These are phyloP conservation scores for Mortierella sp. DNA, from an alignment of 371 early-diverging fungal genomes.

Conservation along the genomic window DNA sequence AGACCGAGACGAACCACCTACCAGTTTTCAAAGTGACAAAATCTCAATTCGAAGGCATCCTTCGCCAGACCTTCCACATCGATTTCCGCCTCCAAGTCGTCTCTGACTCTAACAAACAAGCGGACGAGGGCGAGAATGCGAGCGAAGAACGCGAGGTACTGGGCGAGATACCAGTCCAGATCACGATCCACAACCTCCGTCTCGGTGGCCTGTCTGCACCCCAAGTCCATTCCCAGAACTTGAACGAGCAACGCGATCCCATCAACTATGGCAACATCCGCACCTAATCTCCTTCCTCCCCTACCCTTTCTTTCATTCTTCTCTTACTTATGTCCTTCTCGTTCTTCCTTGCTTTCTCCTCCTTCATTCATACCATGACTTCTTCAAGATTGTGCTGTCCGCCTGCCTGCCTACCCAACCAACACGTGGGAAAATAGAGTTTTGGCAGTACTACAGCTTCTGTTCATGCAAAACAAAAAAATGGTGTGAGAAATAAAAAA, in stretches of 20 bases:
- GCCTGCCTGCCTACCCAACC: not conserved
- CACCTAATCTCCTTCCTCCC: not conserved
- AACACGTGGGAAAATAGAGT: not conserved
- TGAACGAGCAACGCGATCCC: constrained; percentile 15
- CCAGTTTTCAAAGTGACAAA: constrained; percentile 9
- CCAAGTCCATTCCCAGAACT: not conserved
- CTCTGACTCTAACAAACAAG: not conserved
- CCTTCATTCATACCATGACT: not conserved
- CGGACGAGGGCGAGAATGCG: not conserved
- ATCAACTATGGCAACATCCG: constrained; percentile 41
- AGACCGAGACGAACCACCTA: not conserved
- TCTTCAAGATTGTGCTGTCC: not conserved
- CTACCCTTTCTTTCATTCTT: not conserved
- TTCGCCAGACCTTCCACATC: constrained; percentile 12
- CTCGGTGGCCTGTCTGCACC: constrained; percentile 34
- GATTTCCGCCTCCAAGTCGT: constrained; percentile 18
- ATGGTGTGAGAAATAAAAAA: not conserved
- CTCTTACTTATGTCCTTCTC: not conserved
- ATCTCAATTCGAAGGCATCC: constrained; percentile 17
- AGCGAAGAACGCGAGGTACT: not conserved
- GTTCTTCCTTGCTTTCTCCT: not conserved
- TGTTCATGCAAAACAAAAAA: too few species aligned
- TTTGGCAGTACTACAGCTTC: not conserved
- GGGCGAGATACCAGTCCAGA: constrained; percentile 37
- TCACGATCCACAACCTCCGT: constrained; percentile 22